phyloP scores from a whole-genome alignment of 2,329 filamentous ascomycete species.

The Phaeosphaeriaceae sp. region DNA sequence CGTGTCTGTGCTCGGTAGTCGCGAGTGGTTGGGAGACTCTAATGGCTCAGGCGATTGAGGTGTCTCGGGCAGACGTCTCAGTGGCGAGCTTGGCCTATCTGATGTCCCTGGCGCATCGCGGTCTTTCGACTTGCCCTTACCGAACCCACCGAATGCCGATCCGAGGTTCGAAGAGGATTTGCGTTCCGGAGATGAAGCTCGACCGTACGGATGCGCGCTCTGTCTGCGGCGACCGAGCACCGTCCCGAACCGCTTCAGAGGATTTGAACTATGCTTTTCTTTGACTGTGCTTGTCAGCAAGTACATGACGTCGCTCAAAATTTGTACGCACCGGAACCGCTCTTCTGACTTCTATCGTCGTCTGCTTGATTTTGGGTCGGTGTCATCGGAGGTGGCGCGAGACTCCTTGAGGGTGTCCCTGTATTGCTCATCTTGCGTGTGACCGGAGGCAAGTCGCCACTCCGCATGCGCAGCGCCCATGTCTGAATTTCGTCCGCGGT shows the following conservation, averaged over 20 bases:
- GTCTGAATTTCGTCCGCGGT: slow-evolving; percentile 85
- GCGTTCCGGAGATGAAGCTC: slow-evolving; percentile 54
- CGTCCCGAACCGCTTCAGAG: slow-evolving; percentile 51
- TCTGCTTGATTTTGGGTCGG: slow-evolving; percentile 51
- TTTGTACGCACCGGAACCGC: slow-evolving; percentile 52
- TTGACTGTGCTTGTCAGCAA: slow-evolving; percentile 32
- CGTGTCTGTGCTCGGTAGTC: slow-evolving; percentile 32
- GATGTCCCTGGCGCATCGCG: slow-evolving; percentile 53
- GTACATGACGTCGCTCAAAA: background rate
- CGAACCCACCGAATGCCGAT: slow-evolving; percentile 67
- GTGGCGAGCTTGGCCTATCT: slow-evolving; percentile 43
- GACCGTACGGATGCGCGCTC: slow-evolving; percentile 50
- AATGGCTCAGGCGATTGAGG: slow-evolving; percentile 40
- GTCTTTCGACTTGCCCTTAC: slow-evolving; percentile 70
- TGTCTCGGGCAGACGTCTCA: slow-evolving; percentile 37
- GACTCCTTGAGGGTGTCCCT: slow-evolving; percentile 39
- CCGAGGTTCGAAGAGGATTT: slow-evolving; percentile 63
- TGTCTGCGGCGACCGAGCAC: slow-evolving; percentile 48
- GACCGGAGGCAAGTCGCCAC: slow-evolving; percentile 43
- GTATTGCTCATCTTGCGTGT: slow-evolving; percentile 43
- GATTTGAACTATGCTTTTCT: slow-evolving; percentile 47
- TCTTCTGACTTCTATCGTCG: slow-evolving; percentile 63
- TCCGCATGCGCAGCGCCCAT: slow-evolving; percentile 62
- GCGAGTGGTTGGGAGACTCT: slow-evolving; percentile 41
- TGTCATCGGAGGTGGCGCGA: slow-evolving; percentile 44